Percentiles rank a stretch among this genome's conserved stretches.
These are phyloP conservation scores for Pseudopithomyces maydicus DNA, from an alignment of 2,329 filamentous ascomycete genomes.

Conservation along the genomic window DNA sequence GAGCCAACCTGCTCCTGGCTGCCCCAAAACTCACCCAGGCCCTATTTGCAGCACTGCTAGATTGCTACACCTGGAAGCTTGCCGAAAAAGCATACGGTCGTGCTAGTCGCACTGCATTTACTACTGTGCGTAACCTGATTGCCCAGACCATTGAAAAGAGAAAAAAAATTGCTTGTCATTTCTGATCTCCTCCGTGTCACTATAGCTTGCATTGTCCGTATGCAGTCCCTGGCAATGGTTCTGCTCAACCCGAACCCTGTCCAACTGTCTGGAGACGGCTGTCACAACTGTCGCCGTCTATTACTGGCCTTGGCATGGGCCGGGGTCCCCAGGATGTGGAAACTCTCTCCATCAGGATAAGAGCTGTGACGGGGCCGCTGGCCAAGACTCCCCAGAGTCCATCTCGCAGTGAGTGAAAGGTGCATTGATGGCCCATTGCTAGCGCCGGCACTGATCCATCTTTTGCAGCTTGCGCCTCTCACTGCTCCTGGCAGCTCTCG, in stretches of 20 bases:
- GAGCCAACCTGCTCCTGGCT: conserved; percentile 70
- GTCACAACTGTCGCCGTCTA: conserved; percentile 79
- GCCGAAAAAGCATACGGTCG: conserved; percentile 74
- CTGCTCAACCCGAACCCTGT: conserved; percentile 89
- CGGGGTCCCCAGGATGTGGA: conserved; percentile 25
- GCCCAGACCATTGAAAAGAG: conserved; percentile 8
- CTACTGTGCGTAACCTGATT: conserved; percentile 64
- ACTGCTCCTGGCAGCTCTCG: conserved; percentile 76
- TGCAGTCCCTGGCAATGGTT: conserved; percentile 96
- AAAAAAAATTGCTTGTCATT: conserved; percentile 14
- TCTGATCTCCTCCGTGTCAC: conserved; percentile 24
- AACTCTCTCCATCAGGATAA: conserved; percentile 21
- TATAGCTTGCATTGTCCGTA: conserved; percentile 71
- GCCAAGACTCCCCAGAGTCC: conserved; percentile 38
- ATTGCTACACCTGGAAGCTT: conserved; percentile 88
- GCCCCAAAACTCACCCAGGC: conserved; percentile 79
- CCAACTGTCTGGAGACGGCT: conserved; percentile 91
- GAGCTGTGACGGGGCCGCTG: conserved; percentile 38
- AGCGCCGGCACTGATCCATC: conserved; percentile 28
- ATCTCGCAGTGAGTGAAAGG: conserved; percentile 30
- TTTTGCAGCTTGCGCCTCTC: conserved; percentile 55
- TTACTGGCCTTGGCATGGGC: conserved; percentile 84
- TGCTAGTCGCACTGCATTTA: conserved; percentile 66
- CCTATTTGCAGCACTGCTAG: conserved; percentile 74
- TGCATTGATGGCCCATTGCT: conserved; percentile 12